These are phyloP conservation scores for Parachlorella kessleri DNA, from an alignment of 139 green algal species.

Conservation along the genomic window DNA sequence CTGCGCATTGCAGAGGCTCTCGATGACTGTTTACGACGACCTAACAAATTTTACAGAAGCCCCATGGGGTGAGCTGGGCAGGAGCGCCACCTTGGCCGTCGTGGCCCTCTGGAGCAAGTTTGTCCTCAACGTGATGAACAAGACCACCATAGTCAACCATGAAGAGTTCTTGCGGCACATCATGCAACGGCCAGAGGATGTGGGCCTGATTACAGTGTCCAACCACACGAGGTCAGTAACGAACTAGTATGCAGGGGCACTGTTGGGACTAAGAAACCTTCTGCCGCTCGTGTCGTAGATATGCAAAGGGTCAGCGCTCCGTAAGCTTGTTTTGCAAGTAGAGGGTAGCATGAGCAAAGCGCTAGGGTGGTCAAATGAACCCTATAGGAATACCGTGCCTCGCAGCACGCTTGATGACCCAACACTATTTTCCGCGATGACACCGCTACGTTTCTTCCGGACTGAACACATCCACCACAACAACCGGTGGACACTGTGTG, in stretches of 20 bases:
- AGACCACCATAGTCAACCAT: constrained; percentile 32
- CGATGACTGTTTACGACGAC: no score
- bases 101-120: constrained; percentile 61
- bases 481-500: constrained; percentile 85
- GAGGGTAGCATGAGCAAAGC: no score
- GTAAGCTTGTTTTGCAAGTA: no score
- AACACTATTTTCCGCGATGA: constrained; percentile 66
- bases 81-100: constrained; percentile 53
- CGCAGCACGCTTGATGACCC: constrained; percentile 91
- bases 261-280: no score
- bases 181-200: constrained; percentile 23
- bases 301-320: no score
- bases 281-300: no score
- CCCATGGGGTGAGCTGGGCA: constrained; percentile 66
- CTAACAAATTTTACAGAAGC: no score
- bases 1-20: no score
- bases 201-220: constrained; percentile 71
- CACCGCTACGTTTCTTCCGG: constrained; percentile 77
- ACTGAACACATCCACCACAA: constrained; percentile 61
- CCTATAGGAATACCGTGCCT: not conserved
- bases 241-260: no score
- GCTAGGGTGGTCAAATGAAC: no score
- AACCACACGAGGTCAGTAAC: constrained; percentile 87
- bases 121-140: constrained; percentile 60
- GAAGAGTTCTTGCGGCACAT: constrained; percentile 35